Base-by-base conservation (phyloP, 2,329 filamentous ascomycete species). In the Rhinocladiella similis region DNA sequence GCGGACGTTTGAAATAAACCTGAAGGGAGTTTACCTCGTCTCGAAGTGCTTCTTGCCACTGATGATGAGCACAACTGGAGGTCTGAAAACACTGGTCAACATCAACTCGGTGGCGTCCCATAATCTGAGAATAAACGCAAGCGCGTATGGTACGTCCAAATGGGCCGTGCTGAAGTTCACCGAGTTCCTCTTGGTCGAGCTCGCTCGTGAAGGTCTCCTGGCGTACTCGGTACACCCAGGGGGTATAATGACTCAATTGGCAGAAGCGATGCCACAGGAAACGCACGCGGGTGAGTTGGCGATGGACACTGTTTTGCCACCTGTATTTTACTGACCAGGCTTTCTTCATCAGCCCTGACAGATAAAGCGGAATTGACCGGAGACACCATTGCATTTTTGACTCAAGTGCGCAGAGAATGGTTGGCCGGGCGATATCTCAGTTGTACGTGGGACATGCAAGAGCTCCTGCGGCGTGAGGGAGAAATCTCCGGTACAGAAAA, bases 1-100 rank as follows among this genome's bases (percentile, higher is more conserved):
- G 73, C 65, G 63, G 25, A 72, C 73, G 27, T 78, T 74, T 65
- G 76, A 80, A 36, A 74, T 81, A 53, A 83, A 83, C 56, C 65
- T 83, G 18, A 77, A 74, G 46, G 80, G 81, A 0, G 66, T 65
- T 0, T 58, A 69, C 38, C 51, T 65, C 4, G 43, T 60, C 16
- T 47, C 54, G 6, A 51, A 55, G 35, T 53, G 43, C 6, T 64
- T 65, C 39, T 68, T 69, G 19, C 68, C 69, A 6, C 67, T 72
- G 18, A 63, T 67, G 38, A 67, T 65, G 59, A 69, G 69, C 18
- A 51, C 47, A 3, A 14, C 20, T 7, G 55, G 52, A 16, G 39
- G 58, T n/a, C 39, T 56, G n/a, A 60, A 61, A 50, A 65, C 59
- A 2, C 27, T 65, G 54, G 69, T 82, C 57, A 71, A 72, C 39